Evolutionary conservation across 2,329 filamentous ascomycete species (phyloP), one percentile per base, ranked within the genome.

Genomic region (Fusarium stilboides): DNA sequence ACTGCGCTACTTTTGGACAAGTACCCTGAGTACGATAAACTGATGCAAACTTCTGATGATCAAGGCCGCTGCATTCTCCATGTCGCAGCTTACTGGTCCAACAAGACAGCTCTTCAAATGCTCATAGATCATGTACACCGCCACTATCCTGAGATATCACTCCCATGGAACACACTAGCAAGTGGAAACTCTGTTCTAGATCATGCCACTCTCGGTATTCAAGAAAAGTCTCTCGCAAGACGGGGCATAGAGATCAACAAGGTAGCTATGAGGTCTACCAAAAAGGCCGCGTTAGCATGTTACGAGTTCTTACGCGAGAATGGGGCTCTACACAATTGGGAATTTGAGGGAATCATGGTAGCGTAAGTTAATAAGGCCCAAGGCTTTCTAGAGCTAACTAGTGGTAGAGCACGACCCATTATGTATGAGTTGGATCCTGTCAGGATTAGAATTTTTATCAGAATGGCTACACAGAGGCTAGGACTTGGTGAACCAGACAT

Each of bases 191-290:
- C 46, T 0, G 55, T 53, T 2, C 4, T 57, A 1, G 46, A 57
- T 1, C 19, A 28, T 20, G 22, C 47, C 0, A 17, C 20, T 6
- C 46, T 15, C 0, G 37, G 37, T 17, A 26, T 44, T 2, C 40
- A 43, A 1, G 45, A 37, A 2, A 57, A 37, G 1, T 13, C 46
- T 0, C 8, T 57, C 0, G 20, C 46, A 1, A 13, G 12, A 0
- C 13, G 36, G 6, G 37, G 40, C 3, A 5, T 6, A 3, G n/a
- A 57, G 10, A n/a, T 53, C 15, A 57, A 53, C 5, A 57, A 53
- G 24, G 46, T 57, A 0, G 55, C 47, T 0, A 44, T 28, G 1
- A 26, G 46, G 0, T 57, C 55, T 0, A 57, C 46, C 0, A 28
- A 14, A 6, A 57, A 44, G 19, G 47, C 55, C 2, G 46, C 55